These are phyloP conservation scores for Obba rivulosa DNA, from an alignment of 768 basidiomycete species.

Conservation along the genomic window DNA sequence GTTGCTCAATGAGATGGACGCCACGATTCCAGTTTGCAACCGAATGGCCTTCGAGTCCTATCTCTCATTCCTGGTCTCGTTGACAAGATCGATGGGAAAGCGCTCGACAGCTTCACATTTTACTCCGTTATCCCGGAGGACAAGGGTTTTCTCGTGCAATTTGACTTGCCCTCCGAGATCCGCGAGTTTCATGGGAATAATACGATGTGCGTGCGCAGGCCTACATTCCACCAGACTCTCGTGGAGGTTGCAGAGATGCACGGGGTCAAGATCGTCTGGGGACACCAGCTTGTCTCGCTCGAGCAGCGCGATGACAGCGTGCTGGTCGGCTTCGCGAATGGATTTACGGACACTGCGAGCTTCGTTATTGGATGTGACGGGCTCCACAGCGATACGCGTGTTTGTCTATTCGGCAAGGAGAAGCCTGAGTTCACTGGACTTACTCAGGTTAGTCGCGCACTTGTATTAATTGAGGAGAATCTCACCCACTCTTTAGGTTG, in stretches of 20 bases:
- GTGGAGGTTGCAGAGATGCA: constrained; percentile 25
- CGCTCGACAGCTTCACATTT: neutral
- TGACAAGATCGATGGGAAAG: constrained; percentile 9
- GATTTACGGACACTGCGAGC: constrained; percentile 28
- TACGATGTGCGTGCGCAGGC: constrained; percentile 27
- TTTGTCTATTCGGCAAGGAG: constrained; percentile 32
- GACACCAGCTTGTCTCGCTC: constrained; percentile 26
- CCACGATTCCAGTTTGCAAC: no score
- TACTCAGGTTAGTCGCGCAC: constrained; percentile 25
- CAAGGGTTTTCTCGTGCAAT: constrained; percentile 22
- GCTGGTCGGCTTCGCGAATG: constrained; percentile 30
- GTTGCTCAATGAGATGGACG: no score
- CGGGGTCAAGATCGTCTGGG: constrained; percentile 32
- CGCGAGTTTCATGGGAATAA: constrained; percentile 16
- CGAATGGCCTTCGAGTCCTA: constrained; percentile 14
- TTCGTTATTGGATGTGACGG: constrained; percentile 43
- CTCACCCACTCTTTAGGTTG: constrained; percentile 23
- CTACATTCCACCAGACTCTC: constrained; percentile 26
- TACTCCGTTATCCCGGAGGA: constrained; percentile 18
- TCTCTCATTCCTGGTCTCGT: constrained; percentile 10
- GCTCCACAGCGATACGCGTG: constrained; percentile 36
- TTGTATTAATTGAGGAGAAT: neutral
- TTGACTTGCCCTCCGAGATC: constrained; percentile 18
- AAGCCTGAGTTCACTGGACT: constrained; percentile 32
- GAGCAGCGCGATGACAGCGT: constrained; percentile 28